Conservation (phyloP, 2,329 filamentous ascomycete genomes). For the Aspergillus aculeatinus region DNA sequence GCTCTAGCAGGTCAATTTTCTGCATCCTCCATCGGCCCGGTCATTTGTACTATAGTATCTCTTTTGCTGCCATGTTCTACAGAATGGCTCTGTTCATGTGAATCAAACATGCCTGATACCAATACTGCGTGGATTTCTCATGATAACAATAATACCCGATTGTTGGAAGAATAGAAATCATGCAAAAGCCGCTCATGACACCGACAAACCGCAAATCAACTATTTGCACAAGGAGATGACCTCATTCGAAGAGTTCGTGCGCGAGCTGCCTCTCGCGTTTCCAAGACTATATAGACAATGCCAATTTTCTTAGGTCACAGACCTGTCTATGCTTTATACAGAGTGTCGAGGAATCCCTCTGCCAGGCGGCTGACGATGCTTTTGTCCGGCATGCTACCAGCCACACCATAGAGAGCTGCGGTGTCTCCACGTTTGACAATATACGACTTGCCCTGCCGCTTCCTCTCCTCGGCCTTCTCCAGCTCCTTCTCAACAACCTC, state of each 20-base stretch:
- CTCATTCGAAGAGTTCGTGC: background rate
- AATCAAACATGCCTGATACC: background rate
- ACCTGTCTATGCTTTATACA: slow-evolving; percentile 73
- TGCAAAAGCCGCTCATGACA: slow-evolving; percentile 1
- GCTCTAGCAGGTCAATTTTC: background rate
- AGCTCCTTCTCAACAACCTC: slow-evolving; percentile 64
- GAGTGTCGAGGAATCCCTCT: slow-evolving; percentile 83
- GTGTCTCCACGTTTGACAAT: slow-evolving; percentile 63
- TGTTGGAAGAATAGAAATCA: background rate
- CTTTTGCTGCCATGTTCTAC: background rate
- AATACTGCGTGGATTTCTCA: background rate
- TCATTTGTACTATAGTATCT: slow-evolving; percentile 13
- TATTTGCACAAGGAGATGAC: slow-evolving; percentile 8
- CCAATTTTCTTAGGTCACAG: background rate
- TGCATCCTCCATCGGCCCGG: background rate
- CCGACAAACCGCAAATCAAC: slow-evolving; percentile 15
- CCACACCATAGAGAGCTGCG: slow-evolving; percentile 89
- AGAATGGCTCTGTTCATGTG: background rate
- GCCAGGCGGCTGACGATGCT: slow-evolving; percentile 88
- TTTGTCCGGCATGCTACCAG: slow-evolving; percentile 93
- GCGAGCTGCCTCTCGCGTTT: background rate
- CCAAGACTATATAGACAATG: slow-evolving; percentile 15
- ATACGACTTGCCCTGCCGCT: slow-evolving; percentile 57
- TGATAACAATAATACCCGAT: background rate
- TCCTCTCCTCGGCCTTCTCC: slow-evolving; percentile 73